phyloP scores from a whole-genome alignment of 2,329 filamentous ascomycete genomes.

The Nemania bipapillata region DNA sequence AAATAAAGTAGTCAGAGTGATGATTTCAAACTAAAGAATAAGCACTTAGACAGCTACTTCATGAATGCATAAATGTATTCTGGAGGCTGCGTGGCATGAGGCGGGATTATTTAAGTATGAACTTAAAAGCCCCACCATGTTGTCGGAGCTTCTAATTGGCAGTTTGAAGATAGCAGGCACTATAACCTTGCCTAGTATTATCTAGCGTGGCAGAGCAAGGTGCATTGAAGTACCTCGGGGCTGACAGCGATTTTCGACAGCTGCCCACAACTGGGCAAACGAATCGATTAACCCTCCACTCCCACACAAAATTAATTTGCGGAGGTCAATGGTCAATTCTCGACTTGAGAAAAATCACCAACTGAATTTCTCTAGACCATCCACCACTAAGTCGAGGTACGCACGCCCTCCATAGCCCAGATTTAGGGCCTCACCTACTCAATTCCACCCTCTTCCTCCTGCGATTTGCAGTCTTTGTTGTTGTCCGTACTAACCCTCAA shows the following conservation, averaged over 20 bases:
- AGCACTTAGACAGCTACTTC: not conserved
- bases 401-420: conserved; percentile 27
- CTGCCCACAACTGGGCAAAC: conserved; percentile 19
- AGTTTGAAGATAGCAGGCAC: not conserved
- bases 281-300: conserved; percentile 48
- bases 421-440: conserved; percentile 14
- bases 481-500: conserved; percentile 37
- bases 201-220: too few relatives aligned
- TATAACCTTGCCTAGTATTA: not conserved
- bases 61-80: not conserved
- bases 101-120: not conserved
- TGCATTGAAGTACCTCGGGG: too few relatives aligned
- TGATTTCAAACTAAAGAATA: not conserved
- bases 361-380: conserved; percentile 41
- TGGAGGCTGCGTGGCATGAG: too few relatives aligned
- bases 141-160: conserved; percentile 8
- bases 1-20: not conserved
- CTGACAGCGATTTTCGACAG: conserved; percentile 9
- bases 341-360: conserved; percentile 36
- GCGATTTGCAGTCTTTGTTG: not conserved
- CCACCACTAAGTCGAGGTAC: conserved; percentile 49
- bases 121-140: too few relatives aligned
- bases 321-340: conserved; percentile 40
- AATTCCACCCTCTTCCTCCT: conserved; percentile 1
- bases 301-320: conserved; percentile 51